These are phyloP conservation scores for Monarda citriodora DNA, from an alignment of 305 asterid species.

Conservation along the genomic window DNA sequence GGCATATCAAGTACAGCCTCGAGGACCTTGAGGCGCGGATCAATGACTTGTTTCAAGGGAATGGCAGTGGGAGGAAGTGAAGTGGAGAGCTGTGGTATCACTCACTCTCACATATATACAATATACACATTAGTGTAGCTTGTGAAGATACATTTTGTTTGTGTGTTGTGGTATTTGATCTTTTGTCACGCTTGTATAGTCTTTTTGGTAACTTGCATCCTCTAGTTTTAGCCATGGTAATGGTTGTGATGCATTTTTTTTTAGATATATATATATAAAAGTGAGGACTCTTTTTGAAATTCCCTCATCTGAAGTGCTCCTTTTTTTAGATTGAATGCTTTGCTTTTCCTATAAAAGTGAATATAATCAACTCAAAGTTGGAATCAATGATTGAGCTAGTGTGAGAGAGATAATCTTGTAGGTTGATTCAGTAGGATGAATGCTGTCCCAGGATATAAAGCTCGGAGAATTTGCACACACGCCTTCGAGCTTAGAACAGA, in stretches of 20 bases:
- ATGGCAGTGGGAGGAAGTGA: conserved; percentile 44
- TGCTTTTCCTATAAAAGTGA: background rate
- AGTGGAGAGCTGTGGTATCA: conserved; percentile 14
- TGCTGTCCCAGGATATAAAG: conserved; percentile 66
- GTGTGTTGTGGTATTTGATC: conserved; percentile 18
- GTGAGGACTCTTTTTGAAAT: background rate
- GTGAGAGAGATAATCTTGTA: conserved; percentile 42
- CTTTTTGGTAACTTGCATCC: conserved; percentile 14
- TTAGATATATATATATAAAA: conserved; percentile 16
- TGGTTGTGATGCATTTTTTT: background rate
- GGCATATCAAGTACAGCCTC: conserved; percentile 52
- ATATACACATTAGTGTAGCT: conserved; percentile 24
- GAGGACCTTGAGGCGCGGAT: conserved; percentile 74
- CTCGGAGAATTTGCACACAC: conserved; percentile 39
- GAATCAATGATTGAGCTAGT: conserved; percentile 26
- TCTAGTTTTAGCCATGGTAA: conserved; percentile 16
- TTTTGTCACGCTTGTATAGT: conserved; percentile 18
- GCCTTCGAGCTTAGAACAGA: conserved; percentile 34
- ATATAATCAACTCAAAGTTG: background rate
- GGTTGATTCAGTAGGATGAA: conserved; percentile 67
- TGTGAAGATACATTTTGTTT: conserved; percentile 14
- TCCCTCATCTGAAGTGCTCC: no score
- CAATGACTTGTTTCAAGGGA: conserved; percentile 52
- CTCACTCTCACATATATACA: conserved; percentile 5
- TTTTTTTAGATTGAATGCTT: no score